A percentile compares a stretch with the other conserved stretches of the same genome.
Conservation (phyloP, 2,329 filamentous ascomycete genomes). For the Phyllosticta ampelicida region DNA sequence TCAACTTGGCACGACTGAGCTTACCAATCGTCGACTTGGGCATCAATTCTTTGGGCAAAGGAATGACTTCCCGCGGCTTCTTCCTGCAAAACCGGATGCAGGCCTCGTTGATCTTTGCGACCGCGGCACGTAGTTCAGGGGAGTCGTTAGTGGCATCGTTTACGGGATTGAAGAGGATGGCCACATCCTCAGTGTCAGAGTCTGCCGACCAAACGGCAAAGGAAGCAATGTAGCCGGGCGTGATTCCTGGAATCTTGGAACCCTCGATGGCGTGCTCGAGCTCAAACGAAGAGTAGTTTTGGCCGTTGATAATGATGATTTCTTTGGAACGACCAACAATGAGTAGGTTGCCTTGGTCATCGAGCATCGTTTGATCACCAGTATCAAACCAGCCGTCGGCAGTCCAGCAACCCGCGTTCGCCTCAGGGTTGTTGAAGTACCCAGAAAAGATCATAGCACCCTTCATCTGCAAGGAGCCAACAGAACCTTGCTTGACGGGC, state of each 20-base stretch:
- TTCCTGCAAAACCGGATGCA: conserved; percentile 8
- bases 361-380: conserved; percentile 17
- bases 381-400: conserved; percentile 20
- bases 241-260: conserved; percentile 12
- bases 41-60: conserved; percentile 6
- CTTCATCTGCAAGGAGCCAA: conserved; percentile 13
- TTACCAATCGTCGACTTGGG: conserved; percentile 10
- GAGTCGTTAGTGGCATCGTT: conserved; percentile 1
- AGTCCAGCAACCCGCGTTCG: conserved; percentile 16
- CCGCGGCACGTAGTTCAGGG: neutral
- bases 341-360: conserved; percentile 15
- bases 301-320: conserved; percentile 19
- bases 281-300: conserved; percentile 17
- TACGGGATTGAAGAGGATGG: conserved; percentile 7
- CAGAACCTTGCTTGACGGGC: neutral
- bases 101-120: conserved; percentile 4
- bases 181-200: conserved; percentile 7
- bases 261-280: conserved; percentile 16
- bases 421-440: conserved; percentile 24
- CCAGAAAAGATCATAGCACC: conserved; percentile 30
- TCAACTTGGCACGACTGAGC: conserved; percentile 8
- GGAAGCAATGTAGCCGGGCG: conserved; percentile 1
- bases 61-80: neutral
- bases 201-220: conserved; percentile 7
- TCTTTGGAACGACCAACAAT: conserved; percentile 19